Evolutionary conservation across 2,329 filamentous ascomycete genomes (phyloP).

Genomic region (Raffaelea ambrosiae): DNA sequence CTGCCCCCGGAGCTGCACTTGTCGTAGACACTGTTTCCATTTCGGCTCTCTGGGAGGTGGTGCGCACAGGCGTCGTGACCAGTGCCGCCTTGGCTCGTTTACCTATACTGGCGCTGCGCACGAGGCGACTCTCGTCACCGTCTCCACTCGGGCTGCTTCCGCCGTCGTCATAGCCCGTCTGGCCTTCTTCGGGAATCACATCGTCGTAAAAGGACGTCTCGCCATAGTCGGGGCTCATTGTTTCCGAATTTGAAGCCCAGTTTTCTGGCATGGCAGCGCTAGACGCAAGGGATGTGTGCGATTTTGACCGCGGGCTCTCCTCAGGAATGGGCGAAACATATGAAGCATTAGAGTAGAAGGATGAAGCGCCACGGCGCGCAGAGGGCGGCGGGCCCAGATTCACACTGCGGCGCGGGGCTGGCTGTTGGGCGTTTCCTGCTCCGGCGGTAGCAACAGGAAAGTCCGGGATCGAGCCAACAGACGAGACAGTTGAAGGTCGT

Average conservation of each 20-base stretch:
- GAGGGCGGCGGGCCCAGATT: conserved; percentile 53
- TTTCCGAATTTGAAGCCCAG: conserved; percentile 46
- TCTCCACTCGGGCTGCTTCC: conserved; percentile 19
- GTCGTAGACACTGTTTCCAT: conserved; percentile 4
- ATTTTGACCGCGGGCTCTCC: conserved; percentile 50
- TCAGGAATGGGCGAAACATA: conserved; percentile 70
- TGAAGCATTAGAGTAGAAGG: conserved; percentile 57
- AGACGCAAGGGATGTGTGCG: conserved; percentile 60
- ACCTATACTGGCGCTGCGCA: conserved; percentile 53
- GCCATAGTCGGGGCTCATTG: conserved; percentile 37
- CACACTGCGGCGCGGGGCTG: conserved; percentile 36
- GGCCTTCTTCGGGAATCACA: conserved; percentile 34
- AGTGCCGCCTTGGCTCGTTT: conserved; percentile 51
- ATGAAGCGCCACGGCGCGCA: conserved; percentile 50
- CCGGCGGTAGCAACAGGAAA: conserved; percentile 38
- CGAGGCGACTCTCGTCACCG: conserved; percentile 47
- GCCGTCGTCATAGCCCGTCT: conserved; percentile 36
- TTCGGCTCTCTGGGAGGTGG: conserved; percentile 3
- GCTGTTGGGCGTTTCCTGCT: conserved; percentile 11
- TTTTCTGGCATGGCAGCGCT: conserved; percentile 63
- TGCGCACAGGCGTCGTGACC: conserved; percentile 30
- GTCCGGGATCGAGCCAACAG: conserved; percentile 50
- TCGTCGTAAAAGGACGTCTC: conserved; percentile 37
- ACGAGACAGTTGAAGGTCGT: conserved; percentile 44
- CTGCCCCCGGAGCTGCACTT: conserved; percentile 27